These are phyloP conservation scores for Ceratocystis destructans DNA, from an alignment of 2,329 filamentous ascomycete genomes.

Conservation along the genomic window DNA sequence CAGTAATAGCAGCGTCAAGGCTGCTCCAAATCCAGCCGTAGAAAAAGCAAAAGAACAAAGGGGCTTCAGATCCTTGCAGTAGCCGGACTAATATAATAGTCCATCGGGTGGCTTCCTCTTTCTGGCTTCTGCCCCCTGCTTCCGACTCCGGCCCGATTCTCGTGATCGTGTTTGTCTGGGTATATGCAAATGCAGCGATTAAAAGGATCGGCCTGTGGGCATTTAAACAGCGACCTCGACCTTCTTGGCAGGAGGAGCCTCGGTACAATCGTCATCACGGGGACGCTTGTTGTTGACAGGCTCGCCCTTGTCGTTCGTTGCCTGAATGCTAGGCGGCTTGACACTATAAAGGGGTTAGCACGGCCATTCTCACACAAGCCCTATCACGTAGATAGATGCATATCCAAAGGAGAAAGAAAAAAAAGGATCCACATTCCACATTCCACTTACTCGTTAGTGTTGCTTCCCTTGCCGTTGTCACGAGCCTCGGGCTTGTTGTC, in stretches of 20 bases:
- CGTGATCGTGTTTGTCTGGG: background rate
- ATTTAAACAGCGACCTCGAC: slow-evolving; percentile 33
- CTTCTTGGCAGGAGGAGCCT: slow-evolving; percentile 44
- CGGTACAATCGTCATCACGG: slow-evolving; percentile 37
- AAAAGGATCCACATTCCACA: no score
- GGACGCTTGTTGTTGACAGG: slow-evolving; percentile 38
- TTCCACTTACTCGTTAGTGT: slow-evolving; percentile 26
- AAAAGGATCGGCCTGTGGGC: background rate
- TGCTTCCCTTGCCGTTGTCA: slow-evolving; percentile 23
- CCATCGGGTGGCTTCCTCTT: background rate
- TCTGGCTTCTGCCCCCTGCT: no score
- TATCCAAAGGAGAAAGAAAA: background rate
- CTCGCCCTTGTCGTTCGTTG: slow-evolving; percentile 30
- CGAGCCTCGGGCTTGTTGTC: slow-evolving; percentile 21
- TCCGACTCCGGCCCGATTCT: background rate
- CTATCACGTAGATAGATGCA: slow-evolving; percentile 11
- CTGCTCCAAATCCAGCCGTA: slow-evolving; percentile 6
- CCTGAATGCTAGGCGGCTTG: slow-evolving; percentile 33
- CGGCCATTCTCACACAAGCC: background rate
- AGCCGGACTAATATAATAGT: background rate
- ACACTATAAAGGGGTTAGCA: slow-evolving; percentile 23
- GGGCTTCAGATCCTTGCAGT: background rate
- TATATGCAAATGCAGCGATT: background rate
- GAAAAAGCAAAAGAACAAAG: background rate
- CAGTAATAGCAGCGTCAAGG: slow-evolving; percentile 1